Conservation (phyloP, 345 rosid genomes). For the Salix caprea region DNA sequence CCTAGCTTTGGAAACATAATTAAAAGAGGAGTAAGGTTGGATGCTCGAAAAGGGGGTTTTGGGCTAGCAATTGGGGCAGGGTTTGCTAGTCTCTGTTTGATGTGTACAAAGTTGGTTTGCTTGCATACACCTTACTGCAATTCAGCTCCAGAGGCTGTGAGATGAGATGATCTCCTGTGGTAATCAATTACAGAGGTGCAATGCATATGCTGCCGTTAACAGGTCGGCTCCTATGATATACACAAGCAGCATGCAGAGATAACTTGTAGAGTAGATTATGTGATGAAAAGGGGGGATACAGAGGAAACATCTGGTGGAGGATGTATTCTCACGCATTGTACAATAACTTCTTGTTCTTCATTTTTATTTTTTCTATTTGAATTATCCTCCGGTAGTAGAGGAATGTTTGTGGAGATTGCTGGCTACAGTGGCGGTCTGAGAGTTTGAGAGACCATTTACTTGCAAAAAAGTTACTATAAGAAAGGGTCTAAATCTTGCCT, state of each 20-base stretch:
- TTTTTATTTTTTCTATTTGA: neutral
- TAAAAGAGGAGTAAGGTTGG: conserved; percentile 60
- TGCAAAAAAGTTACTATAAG: no score
- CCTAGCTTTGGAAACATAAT: conserved; percentile 65
- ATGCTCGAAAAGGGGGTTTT: conserved; percentile 45
- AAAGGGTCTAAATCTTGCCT: neutral
- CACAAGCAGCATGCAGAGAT: neutral
- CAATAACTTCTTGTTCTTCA: neutral
- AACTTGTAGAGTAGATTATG: neutral
- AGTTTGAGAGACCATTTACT: neutral
- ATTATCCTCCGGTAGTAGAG: neutral
- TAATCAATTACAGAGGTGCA: neutral
- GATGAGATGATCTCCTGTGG: conserved; percentile 24
- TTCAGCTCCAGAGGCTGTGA: conserved; percentile 97
- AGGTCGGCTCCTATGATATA: neutral
- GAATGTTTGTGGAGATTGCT: neutral
- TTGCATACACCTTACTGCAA: conserved; percentile 96
- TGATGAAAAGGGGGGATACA: neutral
- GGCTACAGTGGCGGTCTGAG: neutral
- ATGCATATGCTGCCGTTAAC: neutral
- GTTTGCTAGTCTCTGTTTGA: conserved; percentile 72
- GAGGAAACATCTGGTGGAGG: neutral
- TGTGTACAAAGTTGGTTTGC: conserved; percentile 84
- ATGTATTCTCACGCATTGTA: neutral
- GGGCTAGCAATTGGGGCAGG: conserved; percentile 65